A percentile compares a stretch with the other conserved stretches of the same genome.
Conservation (phyloP, 2,329 filamentous ascomycete species). For the Immersiporthe knoxdaviesiana region DNA sequence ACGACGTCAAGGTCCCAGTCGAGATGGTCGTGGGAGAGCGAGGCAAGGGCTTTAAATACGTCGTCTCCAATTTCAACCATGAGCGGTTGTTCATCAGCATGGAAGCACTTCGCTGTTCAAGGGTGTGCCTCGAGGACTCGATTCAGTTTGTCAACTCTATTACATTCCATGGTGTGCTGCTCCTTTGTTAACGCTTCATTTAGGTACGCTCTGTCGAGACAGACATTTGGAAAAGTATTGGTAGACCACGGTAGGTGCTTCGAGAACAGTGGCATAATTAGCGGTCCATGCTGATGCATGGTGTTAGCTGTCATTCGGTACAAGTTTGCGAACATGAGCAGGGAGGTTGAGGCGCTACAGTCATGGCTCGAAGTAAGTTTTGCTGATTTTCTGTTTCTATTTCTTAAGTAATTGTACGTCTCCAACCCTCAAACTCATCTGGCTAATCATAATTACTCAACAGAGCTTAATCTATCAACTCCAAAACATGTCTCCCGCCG, state of each 20-base stretch:
- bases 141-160: conserved; percentile 42
- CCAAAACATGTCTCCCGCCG: conserved; percentile 20
- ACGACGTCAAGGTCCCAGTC: conserved; percentile 55
- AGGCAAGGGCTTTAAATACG: conserved; percentile 50
- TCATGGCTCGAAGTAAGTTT: conserved; percentile 29
- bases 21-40: conserved; percentile 55
- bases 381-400: background rate
- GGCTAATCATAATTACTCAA: background rate
- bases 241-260: conserved; percentile 26
- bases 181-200: background rate
- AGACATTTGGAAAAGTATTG: conserved; percentile 31
- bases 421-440: too few species aligned
- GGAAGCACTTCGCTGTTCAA: conserved; percentile 57
- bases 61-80: conserved; percentile 50
- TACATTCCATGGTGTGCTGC: background rate
- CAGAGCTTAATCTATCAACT: conserved; percentile 50
- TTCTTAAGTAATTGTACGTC: too few species aligned
- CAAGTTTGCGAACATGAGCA: conserved; percentile 32
- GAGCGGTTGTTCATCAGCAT: conserved; percentile 60
- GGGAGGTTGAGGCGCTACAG: conserved; percentile 29
- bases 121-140: conserved; percentile 55
- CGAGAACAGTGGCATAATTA: background rate
- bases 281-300: too few species aligned
- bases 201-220: conserved; percentile 29
- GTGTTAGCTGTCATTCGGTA: conserved; percentile 28